phyloP scores from a whole-genome alignment of 306 rosid species.

The Oxytropis ochrocephala region DNA sequence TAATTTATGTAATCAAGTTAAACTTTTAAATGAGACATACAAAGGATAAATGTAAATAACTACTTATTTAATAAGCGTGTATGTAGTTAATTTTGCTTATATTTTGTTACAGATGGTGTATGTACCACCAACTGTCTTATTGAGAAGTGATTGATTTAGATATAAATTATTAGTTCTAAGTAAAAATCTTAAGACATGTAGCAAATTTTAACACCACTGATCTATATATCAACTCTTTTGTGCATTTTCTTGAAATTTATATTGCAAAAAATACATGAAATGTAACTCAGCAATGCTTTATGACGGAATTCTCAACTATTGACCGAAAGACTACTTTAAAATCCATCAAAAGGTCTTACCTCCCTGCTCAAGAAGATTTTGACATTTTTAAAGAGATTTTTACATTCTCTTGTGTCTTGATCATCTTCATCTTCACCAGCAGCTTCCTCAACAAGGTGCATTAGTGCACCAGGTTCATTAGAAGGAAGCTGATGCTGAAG shows the following conservation, averaged over 20 bases:
- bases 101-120: background rate
- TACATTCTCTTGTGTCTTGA: slow-evolving; percentile 65
- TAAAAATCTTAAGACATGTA: background rate
- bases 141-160: background rate
- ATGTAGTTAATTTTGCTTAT: too few relatives aligned
- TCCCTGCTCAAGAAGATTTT: slow-evolving; percentile 89
- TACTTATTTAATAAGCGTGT: too few relatives aligned
- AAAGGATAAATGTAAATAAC: too few relatives aligned
- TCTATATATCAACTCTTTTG: background rate
- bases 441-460: slow-evolving; percentile 68
- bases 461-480: slow-evolving; percentile 82
- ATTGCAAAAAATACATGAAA: background rate
- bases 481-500: slow-evolving; percentile 91
- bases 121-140: background rate
- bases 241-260: background rate
- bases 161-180: background rate
- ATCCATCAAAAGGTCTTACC: slow-evolving; percentile 35
- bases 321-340: background rate
- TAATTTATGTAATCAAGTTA: too few relatives aligned
- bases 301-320: background rate
- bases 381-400: slow-evolving; percentile 65
- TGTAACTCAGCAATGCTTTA: background rate
- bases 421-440: slow-evolving; percentile 63
- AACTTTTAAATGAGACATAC: too few relatives aligned
- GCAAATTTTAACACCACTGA: background rate